Percentiles rank a stretch among this genome's conserved stretches.
These are phyloP conservation scores for Scheffersomyces insectosa DNA, from an alignment of 1,139 yeast species.

Conservation along the genomic window DNA sequence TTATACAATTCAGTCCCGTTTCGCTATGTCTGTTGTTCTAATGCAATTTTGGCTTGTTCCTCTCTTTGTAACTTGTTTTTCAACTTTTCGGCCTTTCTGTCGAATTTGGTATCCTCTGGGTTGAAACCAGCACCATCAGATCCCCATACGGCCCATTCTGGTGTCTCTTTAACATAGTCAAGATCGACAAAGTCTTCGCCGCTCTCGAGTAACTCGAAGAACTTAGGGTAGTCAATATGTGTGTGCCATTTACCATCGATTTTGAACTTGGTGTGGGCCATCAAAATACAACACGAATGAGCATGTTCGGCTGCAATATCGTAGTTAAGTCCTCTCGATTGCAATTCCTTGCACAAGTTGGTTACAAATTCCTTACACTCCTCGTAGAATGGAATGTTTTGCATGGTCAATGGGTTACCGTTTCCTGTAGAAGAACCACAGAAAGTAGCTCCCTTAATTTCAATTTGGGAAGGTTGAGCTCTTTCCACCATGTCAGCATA, in stretches of 20 bases:
- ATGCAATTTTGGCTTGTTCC: slow-evolving; percentile 11
- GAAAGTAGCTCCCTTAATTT: slow-evolving; percentile 91
- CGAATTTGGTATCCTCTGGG: slow-evolving; percentile 75
- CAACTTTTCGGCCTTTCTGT: slow-evolving; percentile 65
- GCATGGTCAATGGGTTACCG: slow-evolving; percentile 91
- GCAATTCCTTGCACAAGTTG: slow-evolving; percentile 58
- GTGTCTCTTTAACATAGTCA: slow-evolving; percentile 81
- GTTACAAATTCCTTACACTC: slow-evolving; percentile 81
- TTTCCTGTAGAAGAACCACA: slow-evolving; percentile 82
- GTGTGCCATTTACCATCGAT: slow-evolving; percentile 81
- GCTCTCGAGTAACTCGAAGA: slow-evolving; percentile 67
- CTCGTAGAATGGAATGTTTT: slow-evolving; percentile 90
- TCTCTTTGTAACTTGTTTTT: slow-evolving; percentile 49
- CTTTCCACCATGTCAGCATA: slow-evolving; percentile 86
- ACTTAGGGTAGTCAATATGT: slow-evolving; percentile 79
- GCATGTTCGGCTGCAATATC: slow-evolving; percentile 95
- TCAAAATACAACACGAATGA: slow-evolving; percentile 87
- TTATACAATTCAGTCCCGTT: not conserved
- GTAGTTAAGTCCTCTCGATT: slow-evolving; percentile 63
- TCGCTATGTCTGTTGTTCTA: slow-evolving; percentile 2
- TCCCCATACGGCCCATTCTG: slow-evolving; percentile 91
- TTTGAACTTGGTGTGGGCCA: slow-evolving; percentile 74
- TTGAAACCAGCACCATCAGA: slow-evolving; percentile 84
- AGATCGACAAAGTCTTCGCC: slow-evolving; percentile 70
- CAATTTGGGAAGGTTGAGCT: slow-evolving; percentile 86